Percentiles rank a stretch among this genome's conserved stretches.
Evolutionary conservation across 2,329 filamentous ascomycete species (phyloP).

Genomic region (Magnaporthiopsis rhizophila): DNA sequence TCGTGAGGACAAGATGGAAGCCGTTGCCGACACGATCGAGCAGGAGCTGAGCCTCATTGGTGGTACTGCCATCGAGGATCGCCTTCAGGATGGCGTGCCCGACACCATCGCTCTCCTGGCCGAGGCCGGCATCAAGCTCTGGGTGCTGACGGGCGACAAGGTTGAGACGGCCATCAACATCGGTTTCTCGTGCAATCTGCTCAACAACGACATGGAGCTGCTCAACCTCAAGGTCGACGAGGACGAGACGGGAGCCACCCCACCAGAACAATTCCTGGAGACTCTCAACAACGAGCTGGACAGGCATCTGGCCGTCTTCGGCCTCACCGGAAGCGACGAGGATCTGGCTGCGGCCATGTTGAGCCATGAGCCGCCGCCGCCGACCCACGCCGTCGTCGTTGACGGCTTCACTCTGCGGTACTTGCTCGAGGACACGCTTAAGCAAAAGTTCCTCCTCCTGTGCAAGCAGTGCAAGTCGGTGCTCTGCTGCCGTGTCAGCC

Average conservation of each 20-base stretch:
- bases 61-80: conserved; percentile 94
- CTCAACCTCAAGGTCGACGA: conserved; percentile 83
- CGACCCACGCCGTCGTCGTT: conserved; percentile 88
- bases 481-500: conserved; percentile 93
- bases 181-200: conserved; percentile 94
- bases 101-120: conserved; percentile 89
- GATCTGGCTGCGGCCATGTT: conserved; percentile 72
- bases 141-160: conserved; percentile 97
- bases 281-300: conserved; percentile 65
- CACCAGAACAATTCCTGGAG: conserved; percentile 42
- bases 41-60: conserved; percentile 81
- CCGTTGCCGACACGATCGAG: conserved; percentile 83
- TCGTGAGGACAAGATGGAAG: conserved; percentile 88
- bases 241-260: conserved; percentile 45
- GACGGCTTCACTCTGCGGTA: conserved; percentile 90
- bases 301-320: conserved; percentile 63
- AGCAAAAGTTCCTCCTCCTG: conserved; percentile 86
- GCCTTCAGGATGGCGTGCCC: conserved; percentile 91
- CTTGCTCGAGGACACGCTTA: conserved; percentile 72
- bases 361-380: conserved; percentile 76
- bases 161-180: conserved; percentile 99
- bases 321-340: conserved; percentile 74
- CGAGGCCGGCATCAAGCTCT: conserved; percentile 93
- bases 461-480: conserved; percentile 98
- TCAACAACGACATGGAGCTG: conserved; percentile 97